Evolutionary conservation across 345 rosid species (phyloP).

Genomic region (Eucalyptus rudis): DNA sequence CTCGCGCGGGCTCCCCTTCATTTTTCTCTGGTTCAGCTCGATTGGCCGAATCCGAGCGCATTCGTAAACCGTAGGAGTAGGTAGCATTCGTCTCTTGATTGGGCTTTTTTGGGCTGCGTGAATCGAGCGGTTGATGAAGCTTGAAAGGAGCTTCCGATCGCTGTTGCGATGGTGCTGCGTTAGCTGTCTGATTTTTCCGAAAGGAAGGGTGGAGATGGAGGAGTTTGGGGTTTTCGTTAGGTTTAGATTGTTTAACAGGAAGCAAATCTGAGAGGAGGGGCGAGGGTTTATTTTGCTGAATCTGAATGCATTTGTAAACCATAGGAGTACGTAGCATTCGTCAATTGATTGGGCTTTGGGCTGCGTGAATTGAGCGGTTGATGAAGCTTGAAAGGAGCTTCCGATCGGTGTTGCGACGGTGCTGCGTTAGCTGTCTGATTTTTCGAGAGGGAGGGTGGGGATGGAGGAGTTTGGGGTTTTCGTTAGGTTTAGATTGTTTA

Average conservation of each 20-base stretch:
- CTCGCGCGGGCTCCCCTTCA: neutral
- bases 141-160: neutral
- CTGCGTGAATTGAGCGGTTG: neutral
- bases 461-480: no score
- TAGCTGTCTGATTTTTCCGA: neutral
- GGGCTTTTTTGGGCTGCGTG: neutral
- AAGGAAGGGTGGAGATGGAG: neutral
- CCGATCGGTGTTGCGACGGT: neutral
- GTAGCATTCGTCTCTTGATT: neutral
- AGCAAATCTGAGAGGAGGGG: neutral
- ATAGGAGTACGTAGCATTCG: neutral
- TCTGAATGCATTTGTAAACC: neutral
- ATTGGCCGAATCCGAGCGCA: neutral
- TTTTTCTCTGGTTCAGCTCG: neutral
- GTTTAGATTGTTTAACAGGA: neutral
- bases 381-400: neutral
- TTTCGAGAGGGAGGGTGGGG: no score
- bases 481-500: no score
- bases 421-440: neutral
- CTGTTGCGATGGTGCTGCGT: neutral
- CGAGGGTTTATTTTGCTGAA: no score
- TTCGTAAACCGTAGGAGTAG: neutral
- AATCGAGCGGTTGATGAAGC: neutral
- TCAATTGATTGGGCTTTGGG: neutral
- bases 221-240: neutral